Base-by-base conservation (phyloP, 2,329 filamentous ascomycete genomes). In the Dothideomycetes sp. region DNA sequence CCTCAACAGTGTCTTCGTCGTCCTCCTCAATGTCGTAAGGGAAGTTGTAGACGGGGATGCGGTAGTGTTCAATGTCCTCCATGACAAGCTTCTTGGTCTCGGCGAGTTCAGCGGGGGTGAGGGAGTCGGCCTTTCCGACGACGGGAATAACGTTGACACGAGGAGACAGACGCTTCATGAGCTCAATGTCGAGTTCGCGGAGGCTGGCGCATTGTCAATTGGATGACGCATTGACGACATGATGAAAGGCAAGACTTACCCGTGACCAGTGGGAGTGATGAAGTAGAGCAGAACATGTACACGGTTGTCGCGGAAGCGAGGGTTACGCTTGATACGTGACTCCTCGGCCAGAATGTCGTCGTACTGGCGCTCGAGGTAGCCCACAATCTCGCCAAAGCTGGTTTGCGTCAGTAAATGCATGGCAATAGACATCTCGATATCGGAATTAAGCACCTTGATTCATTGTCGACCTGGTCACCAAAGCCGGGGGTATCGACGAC, bases 271-370 rank as follows among this genome's bases (percentile, higher is more conserved):
- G 33, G 91, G 91, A 51, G 91, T 94, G 73, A 98, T 96, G 67
- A 98, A 98, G 76, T 98, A 98, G 57, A 98, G 81, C 64, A 98
- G 80, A 53, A 88, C 91, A 62, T 98, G 91, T 34, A 98, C 86
- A 71, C 91, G 85, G 72, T 98, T 96, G 71, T 98, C 91, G 61
- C 91, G 82, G 82, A 98, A 98, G 60, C 91, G 82, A 55, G 91
- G 91, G 73, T 98, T 98, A 87, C 91, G 91, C 84, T 98, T 98
- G 76, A 98, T 98, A 73, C 91, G 86, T 58, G 91, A 96, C 73
- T 98, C 91, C 71, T 96, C 89, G 48, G 91, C 89, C 56, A 98
- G 78, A 74, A 98, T 96, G 64, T 96, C 88, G 68, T 98, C 91
- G 68, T 96, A 96, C 78, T 98, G 89, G 70, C 89, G 80, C 76